Base-by-base conservation (phyloP, 1,284 basidiomycete species). In the Cryptococcus sp. region DNA sequence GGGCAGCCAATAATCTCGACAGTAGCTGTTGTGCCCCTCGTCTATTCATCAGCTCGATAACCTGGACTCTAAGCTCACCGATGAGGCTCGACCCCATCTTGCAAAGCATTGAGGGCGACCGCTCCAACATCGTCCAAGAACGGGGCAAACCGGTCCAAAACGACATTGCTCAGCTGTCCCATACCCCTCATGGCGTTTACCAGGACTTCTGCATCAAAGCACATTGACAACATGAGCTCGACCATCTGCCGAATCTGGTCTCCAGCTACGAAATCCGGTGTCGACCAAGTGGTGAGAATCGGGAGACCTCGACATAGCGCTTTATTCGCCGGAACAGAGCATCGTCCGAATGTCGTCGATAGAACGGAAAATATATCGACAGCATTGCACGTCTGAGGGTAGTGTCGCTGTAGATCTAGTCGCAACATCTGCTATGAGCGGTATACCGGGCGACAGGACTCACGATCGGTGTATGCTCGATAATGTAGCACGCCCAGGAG, bases 381-480 rank as follows among this genome's bases (percentile, higher is more conserved):
- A 6, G 57, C 42, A n/a, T 54, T 39, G 43, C 51, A 54, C 6
- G 63, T 66, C 1, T 44, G 24, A 1, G 51, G 57, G 41, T 59
- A 63, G 9, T 52, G 35, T 11, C 42, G 28, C 22, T 55, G 48
- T 10, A 67, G 52, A 35, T 63, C 61, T 7, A 59, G 51, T 6
- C 63, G 54, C 2, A 66, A 52, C 4, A 45, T 5, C 37, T 38
- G 45, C 3, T 31, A 34, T 42, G n/a, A 37, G 32, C 26, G n/a
- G 45, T 31, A 23, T 35, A 23, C 12, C 14, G 25, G 19, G 24
- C 25, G 7, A 32, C 11, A 22, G n/a, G 28, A 52, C 58, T 39
- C 25, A 63, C 65, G 54, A 67, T 60, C 10, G 65, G 65, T 7
- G 53, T 59, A 35, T 63, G 46, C 34, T 60, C 43, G n/a, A 65